Evolutionary conservation across 1,284 basidiomycete species (phyloP), one percentile per base, ranked within the genome.

Genomic region (Kwoniella shivajii): DNA sequence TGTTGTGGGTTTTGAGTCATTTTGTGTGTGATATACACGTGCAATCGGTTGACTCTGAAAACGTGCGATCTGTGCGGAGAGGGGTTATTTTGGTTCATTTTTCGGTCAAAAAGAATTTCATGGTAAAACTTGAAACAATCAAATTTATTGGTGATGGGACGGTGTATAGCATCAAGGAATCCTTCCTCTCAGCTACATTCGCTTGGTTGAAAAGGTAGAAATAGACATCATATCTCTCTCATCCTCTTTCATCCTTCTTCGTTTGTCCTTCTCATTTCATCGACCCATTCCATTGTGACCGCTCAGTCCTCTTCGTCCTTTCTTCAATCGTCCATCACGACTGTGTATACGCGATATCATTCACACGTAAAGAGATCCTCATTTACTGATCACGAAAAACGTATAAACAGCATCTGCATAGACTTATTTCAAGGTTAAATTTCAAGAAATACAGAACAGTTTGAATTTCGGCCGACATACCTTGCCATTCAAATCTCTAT

Each of bases 401-500:
- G 11, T 29, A 39, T 41, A 18, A 50, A 24, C 16, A 29, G 29
- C 36, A 50, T 50, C 37, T 20, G 24, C 37, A 14, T 42, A 29
- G 18, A 10, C 29, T 29, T 13, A n/a, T 13, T 9, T n/a, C 38
- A 39, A n/a, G 14, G 18, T 26, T 16, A n/a, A 11, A 10, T 29
- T 14, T 16, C 49, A 26, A n/a, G 33, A 36, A 9, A 26, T 38
- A 18, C 31, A 26, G 18, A 18, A 18, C 42, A 31, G 50, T 57
- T 45, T 52, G 41, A 31, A 57, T 51, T 57, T 57, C 55, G 55
- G 55, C 55, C 55, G 55, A 57, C 55, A 20, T 31, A 29, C 27
- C 33, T 57, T 36, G 55, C 55, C 55, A 51, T 45, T 24, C 14
- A 26, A 22, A 16, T 3, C 13, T 36, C 26, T 16, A 26, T 56